A percentile compares a stretch with the other conserved stretches of the same genome.
Conservation (phyloP, 2,329 filamentous ascomycete species). For the Phaeosphaeriaceae sp. region DNA sequence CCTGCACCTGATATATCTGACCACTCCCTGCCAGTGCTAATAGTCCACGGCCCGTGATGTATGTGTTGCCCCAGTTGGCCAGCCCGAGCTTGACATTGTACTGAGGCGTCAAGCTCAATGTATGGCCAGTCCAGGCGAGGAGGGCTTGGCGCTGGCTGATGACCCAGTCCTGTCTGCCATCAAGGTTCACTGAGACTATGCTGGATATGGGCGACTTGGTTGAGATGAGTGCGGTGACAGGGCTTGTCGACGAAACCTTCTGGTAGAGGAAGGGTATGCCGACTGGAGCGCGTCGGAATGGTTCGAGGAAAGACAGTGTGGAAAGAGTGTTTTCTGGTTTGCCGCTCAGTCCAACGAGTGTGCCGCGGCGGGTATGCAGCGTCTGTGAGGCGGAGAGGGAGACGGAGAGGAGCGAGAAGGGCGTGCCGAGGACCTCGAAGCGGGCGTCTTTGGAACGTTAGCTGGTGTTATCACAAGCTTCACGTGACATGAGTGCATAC, state of each 20-base stretch:
- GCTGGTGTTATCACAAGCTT: constrained; percentile 5
- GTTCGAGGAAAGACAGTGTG: constrained; percentile 84
- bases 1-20: constrained; percentile 83
- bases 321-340: constrained; percentile 92
- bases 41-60: constrained; percentile 85
- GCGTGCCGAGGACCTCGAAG: constrained; percentile 91
- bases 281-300: constrained; percentile 77
- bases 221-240: constrained; percentile 86
- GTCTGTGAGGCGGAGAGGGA: constrained; percentile 91
- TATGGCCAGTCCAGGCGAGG: constrained; percentile 96
- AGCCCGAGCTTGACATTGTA: constrained; percentile 77
- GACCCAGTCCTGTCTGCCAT: constrained; percentile 96
- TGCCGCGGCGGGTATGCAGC: constrained; percentile 90
- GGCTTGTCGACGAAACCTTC: constrained; percentile 81
- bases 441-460: constrained; percentile 72
- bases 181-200: constrained; percentile 85
- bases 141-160: constrained; percentile 85
- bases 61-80: constrained; percentile 90
- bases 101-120: constrained; percentile 75
- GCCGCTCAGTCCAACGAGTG: constrained; percentile 86
- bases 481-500: constrained; percentile 15
- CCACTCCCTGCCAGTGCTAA: constrained; percentile 85
- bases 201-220: constrained; percentile 87
- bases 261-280: constrained; percentile 97
- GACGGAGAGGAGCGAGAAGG: constrained; percentile 92